These are phyloP conservation scores for Benincasa hispida DNA, from an alignment of 306 rosid genomes.

Conservation along the genomic window DNA sequence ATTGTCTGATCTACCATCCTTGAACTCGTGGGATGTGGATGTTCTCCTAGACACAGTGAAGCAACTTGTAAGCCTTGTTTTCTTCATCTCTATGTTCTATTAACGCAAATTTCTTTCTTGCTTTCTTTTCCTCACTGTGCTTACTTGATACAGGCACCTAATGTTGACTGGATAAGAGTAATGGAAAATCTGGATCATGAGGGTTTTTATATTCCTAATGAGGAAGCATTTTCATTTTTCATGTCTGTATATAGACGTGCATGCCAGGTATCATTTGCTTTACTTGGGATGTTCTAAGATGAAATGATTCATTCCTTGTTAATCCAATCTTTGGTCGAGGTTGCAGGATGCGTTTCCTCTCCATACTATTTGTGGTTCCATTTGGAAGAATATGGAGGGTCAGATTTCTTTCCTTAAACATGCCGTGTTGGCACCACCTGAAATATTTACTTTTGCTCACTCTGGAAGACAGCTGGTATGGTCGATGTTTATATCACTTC, in stretches of 20 bases:
- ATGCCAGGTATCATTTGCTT: slow-evolving; percentile 49
- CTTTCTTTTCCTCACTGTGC: slow-evolving; percentile 5
- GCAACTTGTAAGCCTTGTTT: slow-evolving; percentile 52
- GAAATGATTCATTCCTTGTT: not conserved
- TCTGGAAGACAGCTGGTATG: slow-evolving; percentile 73
- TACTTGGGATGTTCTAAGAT: not conserved
- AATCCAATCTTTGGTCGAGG: slow-evolving; percentile 12
- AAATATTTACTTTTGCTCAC: slow-evolving; percentile 74
- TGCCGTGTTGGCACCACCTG: slow-evolving; percentile 75
- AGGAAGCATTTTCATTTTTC: slow-evolving; percentile 82
- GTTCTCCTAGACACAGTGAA: slow-evolving; percentile 69
- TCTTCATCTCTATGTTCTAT: not conserved
- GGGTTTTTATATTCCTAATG: slow-evolving; percentile 82
- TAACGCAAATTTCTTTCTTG: not conserved
- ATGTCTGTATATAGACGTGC: slow-evolving; percentile 64
- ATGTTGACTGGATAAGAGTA: slow-evolving; percentile 61
- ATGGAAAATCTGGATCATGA: slow-evolving; percentile 90
- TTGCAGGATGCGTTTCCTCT: slow-evolving; percentile 92
- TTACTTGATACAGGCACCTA: slow-evolving; percentile 62
- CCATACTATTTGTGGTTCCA: slow-evolving; percentile 77
- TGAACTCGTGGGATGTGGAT: slow-evolving; percentile 86
- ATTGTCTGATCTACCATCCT: slow-evolving; percentile 51
- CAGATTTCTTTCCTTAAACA: slow-evolving; percentile 85
- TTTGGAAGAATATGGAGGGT: slow-evolving; percentile 96
- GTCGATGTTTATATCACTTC: not conserved